These are phyloP conservation scores for Exophiala sp. DNA, from an alignment of 2,329 filamentous ascomycete genomes.

Conservation along the genomic window DNA sequence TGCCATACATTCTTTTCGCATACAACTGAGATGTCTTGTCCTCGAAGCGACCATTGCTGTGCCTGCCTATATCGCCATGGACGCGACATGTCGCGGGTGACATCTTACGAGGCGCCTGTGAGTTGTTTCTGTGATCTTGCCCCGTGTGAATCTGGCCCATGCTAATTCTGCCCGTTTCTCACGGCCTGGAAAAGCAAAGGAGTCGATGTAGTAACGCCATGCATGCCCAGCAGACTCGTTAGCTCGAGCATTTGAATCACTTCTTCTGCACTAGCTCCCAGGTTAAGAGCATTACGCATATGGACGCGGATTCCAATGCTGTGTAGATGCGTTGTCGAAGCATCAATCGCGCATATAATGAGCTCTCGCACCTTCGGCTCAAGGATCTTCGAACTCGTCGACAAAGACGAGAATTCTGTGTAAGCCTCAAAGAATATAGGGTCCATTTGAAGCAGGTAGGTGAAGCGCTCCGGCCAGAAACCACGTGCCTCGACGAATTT, in stretches of 20 bases:
- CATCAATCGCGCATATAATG: conserved; percentile 1
- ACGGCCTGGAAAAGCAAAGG: too few relatives aligned
- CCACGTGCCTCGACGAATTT: not conserved
- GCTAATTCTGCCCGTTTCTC: too few relatives aligned
- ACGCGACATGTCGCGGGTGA: too few relatives aligned
- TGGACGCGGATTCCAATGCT: not conserved
- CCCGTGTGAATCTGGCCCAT: too few relatives aligned
- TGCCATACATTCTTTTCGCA: too few relatives aligned
- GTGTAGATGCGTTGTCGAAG: conserved; percentile 1
- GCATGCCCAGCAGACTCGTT: not conserved
- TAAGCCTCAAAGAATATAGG: conserved; percentile 1
- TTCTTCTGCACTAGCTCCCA: not conserved
- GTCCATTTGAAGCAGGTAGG: not conserved
- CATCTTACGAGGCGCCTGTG: too few relatives aligned
- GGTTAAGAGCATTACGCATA: conserved; percentile 1
- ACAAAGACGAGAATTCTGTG: not conserved
- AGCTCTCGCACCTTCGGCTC: conserved; percentile 2
- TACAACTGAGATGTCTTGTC: too few relatives aligned
- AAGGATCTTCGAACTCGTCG: not conserved
- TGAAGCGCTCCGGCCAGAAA: not conserved
- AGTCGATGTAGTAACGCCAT: not conserved
- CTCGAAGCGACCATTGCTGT: too few relatives aligned
- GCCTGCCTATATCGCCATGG: too few relatives aligned
- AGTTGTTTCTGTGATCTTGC: too few relatives aligned
- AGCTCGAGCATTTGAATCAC: conserved; percentile 3